Percentiles rank a stretch among this genome's conserved stretches.
These are phyloP conservation scores for Lanmaoa pseudosensibilis DNA, from an alignment of 768 basidiomycete genomes.

Conservation along the genomic window DNA sequence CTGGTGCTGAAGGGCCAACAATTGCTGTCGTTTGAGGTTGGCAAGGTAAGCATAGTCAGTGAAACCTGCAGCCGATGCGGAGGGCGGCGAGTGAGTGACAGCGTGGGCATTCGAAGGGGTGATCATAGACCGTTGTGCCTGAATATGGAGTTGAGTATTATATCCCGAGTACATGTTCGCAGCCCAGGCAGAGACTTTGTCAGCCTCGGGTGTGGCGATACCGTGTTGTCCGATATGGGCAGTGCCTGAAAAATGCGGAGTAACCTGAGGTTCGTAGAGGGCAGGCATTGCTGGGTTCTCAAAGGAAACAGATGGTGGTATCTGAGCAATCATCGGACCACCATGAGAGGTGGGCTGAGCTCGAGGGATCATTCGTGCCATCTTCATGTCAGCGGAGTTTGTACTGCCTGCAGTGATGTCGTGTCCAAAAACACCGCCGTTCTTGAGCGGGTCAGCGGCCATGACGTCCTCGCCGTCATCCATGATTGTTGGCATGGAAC, in stretches of 20 bases:
- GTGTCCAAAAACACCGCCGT: slow-evolving; percentile 33
- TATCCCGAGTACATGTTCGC: slow-evolving; percentile 32
- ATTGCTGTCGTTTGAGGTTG: slow-evolving; percentile 29
- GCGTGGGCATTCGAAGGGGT: slow-evolving; percentile 46
- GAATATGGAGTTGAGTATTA: slow-evolving; percentile 26
- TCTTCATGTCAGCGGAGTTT: slow-evolving; percentile 29
- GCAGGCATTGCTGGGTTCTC: slow-evolving; percentile 54
- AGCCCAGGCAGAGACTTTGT: slow-evolving; percentile 34
- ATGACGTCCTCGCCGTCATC: slow-evolving; percentile 35
- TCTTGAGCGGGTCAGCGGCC: slow-evolving; percentile 31
- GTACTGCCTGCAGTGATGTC: slow-evolving; percentile 31
- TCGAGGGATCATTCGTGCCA: slow-evolving; percentile 27
- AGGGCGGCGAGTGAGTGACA: slow-evolving; percentile 21
- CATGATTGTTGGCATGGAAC: slow-evolving; percentile 24
- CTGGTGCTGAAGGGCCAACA: slow-evolving; percentile 36
- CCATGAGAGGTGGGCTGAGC: slow-evolving; percentile 27
- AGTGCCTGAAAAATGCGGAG: slow-evolving; percentile 29
- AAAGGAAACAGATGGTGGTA: slow-evolving; percentile 42
- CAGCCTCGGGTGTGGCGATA: slow-evolving; percentile 18
- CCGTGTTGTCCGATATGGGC: slow-evolving; percentile 24
- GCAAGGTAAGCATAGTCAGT: slow-evolving; percentile 26
- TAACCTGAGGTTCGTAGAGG: slow-evolving; percentile 42
- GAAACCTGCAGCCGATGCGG: slow-evolving; percentile 12
- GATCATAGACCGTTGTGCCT: slow-evolving; percentile 39
- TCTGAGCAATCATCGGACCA: slow-evolving; percentile 48